Conservation (phyloP, 768 basidiomycete genomes). For the Lactarius hatsudake region DNA sequence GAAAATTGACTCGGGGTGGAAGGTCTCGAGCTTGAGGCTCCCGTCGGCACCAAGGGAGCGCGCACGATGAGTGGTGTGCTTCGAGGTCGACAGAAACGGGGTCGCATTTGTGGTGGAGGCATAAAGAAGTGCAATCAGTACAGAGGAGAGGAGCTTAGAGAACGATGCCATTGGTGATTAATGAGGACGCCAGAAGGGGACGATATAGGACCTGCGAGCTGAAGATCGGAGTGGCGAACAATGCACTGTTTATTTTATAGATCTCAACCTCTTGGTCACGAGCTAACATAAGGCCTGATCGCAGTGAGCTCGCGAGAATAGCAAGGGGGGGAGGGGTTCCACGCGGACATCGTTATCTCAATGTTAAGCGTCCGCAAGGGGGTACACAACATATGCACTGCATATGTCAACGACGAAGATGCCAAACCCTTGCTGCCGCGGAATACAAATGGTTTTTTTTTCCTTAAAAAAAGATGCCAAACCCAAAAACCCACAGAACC, state of each 20-base stretch:
- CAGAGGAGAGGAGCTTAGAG: slow-evolving; percentile 27
- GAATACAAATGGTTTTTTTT: too few species aligned
- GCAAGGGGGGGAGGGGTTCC: slow-evolving; percentile 14
- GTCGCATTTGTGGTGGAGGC: slow-evolving; percentile 28
- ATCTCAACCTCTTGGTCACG: neutral
- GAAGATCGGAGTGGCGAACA: neutral
- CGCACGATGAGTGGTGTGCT: slow-evolving; percentile 30
- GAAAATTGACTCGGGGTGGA: slow-evolving; percentile 32
- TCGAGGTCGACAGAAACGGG: slow-evolving; percentile 25
- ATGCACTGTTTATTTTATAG: neutral
- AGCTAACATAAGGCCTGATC: neutral
- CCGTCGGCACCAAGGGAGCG: slow-evolving; percentile 26
- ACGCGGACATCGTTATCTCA: slow-evolving; percentile 27
- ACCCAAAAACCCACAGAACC: neutral
- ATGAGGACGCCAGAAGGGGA: neutral
- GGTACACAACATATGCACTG: slow-evolving; percentile 1
- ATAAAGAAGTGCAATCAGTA: slow-evolving; percentile 29
- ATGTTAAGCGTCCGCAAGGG: slow-evolving; percentile 31
- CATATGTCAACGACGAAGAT: neutral
- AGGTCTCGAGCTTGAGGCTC: slow-evolving; percentile 28
- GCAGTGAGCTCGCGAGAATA: neutral
- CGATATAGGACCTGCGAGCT: neutral
- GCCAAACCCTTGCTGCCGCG: neutral
- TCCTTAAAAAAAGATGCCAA: neutral
- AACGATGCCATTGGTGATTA: slow-evolving; percentile 25